These are phyloP conservation scores for Anthostomella pinea DNA, from an alignment of 2,329 filamentous ascomycete genomes.

Conservation along the genomic window DNA sequence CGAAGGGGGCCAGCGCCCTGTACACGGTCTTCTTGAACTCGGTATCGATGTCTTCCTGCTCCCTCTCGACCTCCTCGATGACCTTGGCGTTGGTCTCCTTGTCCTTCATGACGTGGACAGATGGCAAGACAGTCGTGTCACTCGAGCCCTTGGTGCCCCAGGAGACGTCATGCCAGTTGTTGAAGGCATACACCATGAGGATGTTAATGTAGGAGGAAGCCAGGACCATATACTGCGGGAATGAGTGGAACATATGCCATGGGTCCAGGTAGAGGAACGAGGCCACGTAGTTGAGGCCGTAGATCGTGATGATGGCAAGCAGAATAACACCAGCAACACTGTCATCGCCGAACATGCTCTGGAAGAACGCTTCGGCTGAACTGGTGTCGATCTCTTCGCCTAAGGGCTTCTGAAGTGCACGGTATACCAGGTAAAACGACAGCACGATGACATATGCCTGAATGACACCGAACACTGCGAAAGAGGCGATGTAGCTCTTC, in stretches of 20 bases:
- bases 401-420: constrained; percentile 62
- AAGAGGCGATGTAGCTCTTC: constrained; percentile 84
- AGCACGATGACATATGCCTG: constrained; percentile 84
- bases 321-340: constrained; percentile 82
- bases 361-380: constrained; percentile 59
- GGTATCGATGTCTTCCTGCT: constrained; percentile 92
- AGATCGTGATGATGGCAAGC: constrained; percentile 84
- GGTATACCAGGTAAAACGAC: constrained; percentile 78
- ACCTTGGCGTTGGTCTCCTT: constrained; percentile 81
- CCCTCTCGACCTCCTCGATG: constrained; percentile 92
- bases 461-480: constrained; percentile 77
- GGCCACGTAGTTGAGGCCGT: constrained; percentile 89
- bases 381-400: constrained; percentile 58
- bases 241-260: constrained; percentile 99
- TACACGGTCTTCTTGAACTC: constrained; percentile 92
- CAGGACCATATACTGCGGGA: constrained; percentile 83
- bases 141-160: constrained; percentile 98
- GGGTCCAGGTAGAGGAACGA: constrained; percentile 95
- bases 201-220: constrained; percentile 98
- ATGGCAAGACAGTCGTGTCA: constrained; percentile 85
- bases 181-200: constrained; percentile 95
- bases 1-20: constrained; percentile 78
- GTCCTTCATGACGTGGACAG: constrained; percentile 77
- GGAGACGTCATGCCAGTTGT: constrained; percentile 98
- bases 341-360: constrained; percentile 72